Conservation (phyloP, 78 protist genomes). For the Dictyostelium firmibasis region DNA sequence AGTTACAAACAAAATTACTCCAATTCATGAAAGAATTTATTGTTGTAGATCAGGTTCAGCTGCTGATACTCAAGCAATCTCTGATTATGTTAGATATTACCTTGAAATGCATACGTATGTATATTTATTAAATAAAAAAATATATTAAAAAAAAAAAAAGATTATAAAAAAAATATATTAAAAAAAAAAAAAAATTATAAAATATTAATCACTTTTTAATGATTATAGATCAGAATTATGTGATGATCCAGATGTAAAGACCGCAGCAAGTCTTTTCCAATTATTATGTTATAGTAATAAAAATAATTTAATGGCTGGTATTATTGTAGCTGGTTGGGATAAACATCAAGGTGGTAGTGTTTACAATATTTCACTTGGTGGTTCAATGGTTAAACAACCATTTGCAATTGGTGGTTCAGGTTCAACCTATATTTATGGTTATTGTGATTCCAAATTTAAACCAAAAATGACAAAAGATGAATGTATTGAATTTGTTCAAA, state of each 20-base stretch:
- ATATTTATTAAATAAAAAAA: not conserved
- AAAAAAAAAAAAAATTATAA: not conserved
- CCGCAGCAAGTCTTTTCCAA: constrained; percentile 95
- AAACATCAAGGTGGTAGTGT: constrained; percentile 91
- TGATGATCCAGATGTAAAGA: constrained; percentile 88
- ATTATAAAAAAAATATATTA: not conserved
- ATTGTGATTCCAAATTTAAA: constrained; percentile 93
- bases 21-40: constrained; percentile 90
- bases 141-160: not conserved
- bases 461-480: constrained; percentile 94
- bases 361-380: constrained; percentile 96
- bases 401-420: constrained; percentile 98
- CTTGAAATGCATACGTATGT: constrained; percentile 86
- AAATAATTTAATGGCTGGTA: constrained; percentile 93
- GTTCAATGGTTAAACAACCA: constrained; percentile 89
- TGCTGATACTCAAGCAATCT: constrained; percentile 98
- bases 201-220: not conserved
- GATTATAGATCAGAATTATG: constrained; percentile 85
- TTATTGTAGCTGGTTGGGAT: constrained; percentile 99
- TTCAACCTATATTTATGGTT: constrained; percentile 96
- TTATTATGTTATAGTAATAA: constrained; percentile 93
- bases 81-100: constrained; percentile 90
- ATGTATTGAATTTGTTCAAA: constrained; percentile 89
- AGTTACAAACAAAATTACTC: constrained; percentile 96
- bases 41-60: constrained; percentile 99